Percentiles rank a stretch among this genome's conserved stretches.
Conservation (phyloP, 257 asterid species). For the Catharanthus roseus region DNA sequence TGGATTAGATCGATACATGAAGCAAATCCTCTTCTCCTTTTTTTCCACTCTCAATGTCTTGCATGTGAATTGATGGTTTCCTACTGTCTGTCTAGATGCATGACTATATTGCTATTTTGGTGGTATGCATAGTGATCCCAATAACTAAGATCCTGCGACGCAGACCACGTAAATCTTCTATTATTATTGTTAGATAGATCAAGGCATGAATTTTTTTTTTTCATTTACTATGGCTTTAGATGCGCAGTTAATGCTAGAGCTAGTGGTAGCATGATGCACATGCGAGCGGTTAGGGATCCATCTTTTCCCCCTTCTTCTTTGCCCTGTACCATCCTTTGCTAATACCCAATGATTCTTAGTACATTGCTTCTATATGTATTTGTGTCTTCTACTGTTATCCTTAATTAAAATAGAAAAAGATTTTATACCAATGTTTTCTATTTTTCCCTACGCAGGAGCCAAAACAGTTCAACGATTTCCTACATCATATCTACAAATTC, state of each 20-base stretch:
- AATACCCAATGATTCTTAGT: neutral
- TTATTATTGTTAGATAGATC: neutral
- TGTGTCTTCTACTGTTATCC: neutral
- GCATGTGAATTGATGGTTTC: neutral
- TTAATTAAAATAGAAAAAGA: neutral
- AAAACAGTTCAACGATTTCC: constrained; percentile 70
- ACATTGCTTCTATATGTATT: neutral
- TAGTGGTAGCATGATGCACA: neutral
- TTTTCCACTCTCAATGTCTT: neutral
- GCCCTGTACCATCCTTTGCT: neutral
- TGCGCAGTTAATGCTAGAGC: neutral
- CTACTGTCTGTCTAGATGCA: neutral
- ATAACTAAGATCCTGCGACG: neutral
- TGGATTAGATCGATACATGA: neutral
- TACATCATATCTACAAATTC: constrained; percentile 43
- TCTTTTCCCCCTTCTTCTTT: neutral
- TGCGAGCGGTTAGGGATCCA: neutral
- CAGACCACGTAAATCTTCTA: neutral
- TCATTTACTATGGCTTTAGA: neutral
- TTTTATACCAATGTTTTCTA: neutral
- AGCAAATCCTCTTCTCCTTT: neutral
- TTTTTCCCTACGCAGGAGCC: constrained; percentile 54
- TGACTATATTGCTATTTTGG: neutral
- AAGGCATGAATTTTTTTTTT: neutral
- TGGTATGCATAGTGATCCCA: neutral